Evolutionary conservation across 352 stramenopile species (phyloP).

Genomic region (Phytophthora multivora): DNA sequence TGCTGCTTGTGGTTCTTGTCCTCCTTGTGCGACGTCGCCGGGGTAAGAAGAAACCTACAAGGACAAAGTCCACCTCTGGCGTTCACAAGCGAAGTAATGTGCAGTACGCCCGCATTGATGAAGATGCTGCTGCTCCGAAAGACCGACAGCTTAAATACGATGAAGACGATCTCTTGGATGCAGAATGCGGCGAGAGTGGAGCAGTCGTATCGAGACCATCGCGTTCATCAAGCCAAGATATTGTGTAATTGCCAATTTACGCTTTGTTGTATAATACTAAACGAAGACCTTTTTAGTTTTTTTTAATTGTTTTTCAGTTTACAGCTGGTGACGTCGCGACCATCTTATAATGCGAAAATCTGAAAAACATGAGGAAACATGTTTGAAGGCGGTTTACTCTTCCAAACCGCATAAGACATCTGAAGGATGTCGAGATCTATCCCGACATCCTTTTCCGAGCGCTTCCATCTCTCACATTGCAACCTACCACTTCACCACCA

Average conservation of each 20-base stretch:
- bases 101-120: slow-evolving; percentile 34
- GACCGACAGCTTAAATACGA: slow-evolving; percentile 9
- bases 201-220: neutral
- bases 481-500: too few relatives aligned
- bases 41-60: slow-evolving; percentile 13
- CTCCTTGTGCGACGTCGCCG: slow-evolving; percentile 19
- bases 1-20: slow-evolving; percentile 20
- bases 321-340: too few relatives aligned
- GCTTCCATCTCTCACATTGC: too few relatives aligned
- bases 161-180: slow-evolving; percentile 19
- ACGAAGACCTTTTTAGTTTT: too few relatives aligned
- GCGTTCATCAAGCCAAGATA: slow-evolving; percentile 16
- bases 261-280: too few relatives aligned
- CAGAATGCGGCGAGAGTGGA: slow-evolving; percentile 18
- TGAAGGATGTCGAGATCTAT: too few relatives aligned
- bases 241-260: slow-evolving; percentile 8
- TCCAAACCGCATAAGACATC: too few relatives aligned
- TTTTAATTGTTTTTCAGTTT: too few relatives aligned
- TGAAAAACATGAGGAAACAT: too few relatives aligned
- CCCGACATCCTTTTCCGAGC: too few relatives aligned
- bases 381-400: too few relatives aligned
- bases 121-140: neutral
- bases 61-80: slow-evolving; percentile 11
- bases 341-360: too few relatives aligned
- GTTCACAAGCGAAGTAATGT: slow-evolving; percentile 20